phyloP scores from a whole-genome alignment of 1,139 yeast species.

The Candida gigantensis region DNA sequence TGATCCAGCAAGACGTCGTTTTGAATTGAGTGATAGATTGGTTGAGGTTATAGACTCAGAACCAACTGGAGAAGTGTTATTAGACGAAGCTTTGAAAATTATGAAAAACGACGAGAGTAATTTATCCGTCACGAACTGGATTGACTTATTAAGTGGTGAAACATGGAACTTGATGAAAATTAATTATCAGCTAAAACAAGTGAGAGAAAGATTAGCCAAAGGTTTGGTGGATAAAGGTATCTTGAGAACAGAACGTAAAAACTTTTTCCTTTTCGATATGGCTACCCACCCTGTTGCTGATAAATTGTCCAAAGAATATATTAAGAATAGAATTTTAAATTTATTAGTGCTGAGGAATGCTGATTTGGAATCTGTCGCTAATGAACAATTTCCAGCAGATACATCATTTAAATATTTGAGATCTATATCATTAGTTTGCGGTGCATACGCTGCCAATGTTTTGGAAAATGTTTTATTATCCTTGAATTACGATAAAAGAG shows the following conservation, averaged over 20 bases:
- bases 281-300: constrained; percentile 98
- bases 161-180: constrained; percentile 97
- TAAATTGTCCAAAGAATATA: constrained; percentile 74
- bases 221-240: constrained; percentile 98
- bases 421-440: constrained; percentile 79
- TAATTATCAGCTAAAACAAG: constrained; percentile 93
- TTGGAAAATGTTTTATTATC: constrained; percentile 84
- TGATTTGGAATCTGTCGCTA: constrained; percentile 49
- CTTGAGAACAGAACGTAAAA: constrained; percentile 91
- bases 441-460: constrained; percentile 94
- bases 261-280: constrained; percentile 93
- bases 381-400: constrained; percentile 66
- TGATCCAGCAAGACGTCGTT: constrained; percentile 91
- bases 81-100: constrained; percentile 89
- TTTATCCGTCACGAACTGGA: constrained; percentile 87
- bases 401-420: constrained; percentile 74
- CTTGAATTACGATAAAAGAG: constrained; percentile 85
- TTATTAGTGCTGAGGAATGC: constrained; percentile 71
- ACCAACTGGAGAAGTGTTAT: constrained; percentile 90
- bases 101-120: constrained; percentile 85
- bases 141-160: constrained; percentile 90
- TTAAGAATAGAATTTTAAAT: constrained; percentile 70
- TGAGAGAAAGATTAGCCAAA: constrained; percentile 92
- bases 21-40: constrained; percentile 82
- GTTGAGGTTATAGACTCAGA: constrained; percentile 84